Conservation (phyloP, 106 monocot species). For the Dactylorhiza incarnata region DNA sequence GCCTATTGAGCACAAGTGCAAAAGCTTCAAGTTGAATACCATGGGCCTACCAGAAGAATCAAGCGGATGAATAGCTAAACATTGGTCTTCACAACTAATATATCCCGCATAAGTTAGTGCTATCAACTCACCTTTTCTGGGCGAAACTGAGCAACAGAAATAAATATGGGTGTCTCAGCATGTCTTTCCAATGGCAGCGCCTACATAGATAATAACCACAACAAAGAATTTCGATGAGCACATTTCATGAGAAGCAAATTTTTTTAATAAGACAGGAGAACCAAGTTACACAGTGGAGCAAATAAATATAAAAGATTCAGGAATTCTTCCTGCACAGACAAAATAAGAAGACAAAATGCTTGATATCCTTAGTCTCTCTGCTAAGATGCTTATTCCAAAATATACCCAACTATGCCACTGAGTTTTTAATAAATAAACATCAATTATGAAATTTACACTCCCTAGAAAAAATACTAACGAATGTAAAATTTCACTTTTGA, state of each 20-base stretch:
- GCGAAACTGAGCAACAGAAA: constrained; percentile 92
- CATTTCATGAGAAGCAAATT: not conserved
- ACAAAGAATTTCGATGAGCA: not conserved
- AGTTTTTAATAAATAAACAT: not conserved
- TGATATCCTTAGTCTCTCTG: not conserved
- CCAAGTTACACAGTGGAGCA: not conserved
- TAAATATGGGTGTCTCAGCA: constrained; percentile 32
- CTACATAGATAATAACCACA: constrained; percentile 17
- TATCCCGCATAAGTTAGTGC: not conserved
- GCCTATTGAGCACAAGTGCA: constrained; percentile 52
- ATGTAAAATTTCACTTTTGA: not conserved
- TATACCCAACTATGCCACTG: not conserved
- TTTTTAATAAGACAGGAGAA: not conserved
- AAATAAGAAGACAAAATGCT: not conserved
- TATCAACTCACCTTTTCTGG: constrained; percentile 76
- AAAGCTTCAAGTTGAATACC: constrained; percentile 82
- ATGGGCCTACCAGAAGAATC: constrained; percentile 50
- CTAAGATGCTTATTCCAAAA: constrained; percentile 2
- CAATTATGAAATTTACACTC: not conserved
- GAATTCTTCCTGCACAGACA: not conserved
- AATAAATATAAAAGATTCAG: not conserved
- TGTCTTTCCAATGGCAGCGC: constrained; percentile 70
- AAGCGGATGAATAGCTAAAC: not conserved
- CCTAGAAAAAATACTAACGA: too few species aligned
- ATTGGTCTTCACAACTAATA: not conserved